Evolutionary conservation across 2,329 filamentous ascomycete species (phyloP).

Genomic region (Fusarium illudens): DNA sequence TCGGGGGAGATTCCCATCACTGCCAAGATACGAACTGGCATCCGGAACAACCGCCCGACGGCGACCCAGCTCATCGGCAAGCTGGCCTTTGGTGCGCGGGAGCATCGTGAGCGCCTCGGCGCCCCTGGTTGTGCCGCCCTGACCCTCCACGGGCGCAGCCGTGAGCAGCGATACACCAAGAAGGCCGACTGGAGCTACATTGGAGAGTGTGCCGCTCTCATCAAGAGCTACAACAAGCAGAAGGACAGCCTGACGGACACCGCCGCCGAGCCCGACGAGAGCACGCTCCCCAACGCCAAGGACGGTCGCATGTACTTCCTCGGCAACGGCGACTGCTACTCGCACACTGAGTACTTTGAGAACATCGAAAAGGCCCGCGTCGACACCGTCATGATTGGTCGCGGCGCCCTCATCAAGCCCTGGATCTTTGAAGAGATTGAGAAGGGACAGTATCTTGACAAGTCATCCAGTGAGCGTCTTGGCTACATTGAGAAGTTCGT

Average conservation of each 20-base stretch:
- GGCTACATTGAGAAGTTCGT: conserved; percentile 88
- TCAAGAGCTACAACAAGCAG: conserved; percentile 80
- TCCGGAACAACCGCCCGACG: conserved; percentile 79
- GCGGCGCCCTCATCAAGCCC: conserved; percentile 94
- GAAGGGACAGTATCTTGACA: conserved; percentile 92
- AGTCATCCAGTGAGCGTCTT: conserved; percentile 87
- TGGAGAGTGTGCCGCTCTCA: conserved; percentile 83
- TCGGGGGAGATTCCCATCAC: conserved; percentile 92
- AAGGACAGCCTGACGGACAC: conserved; percentile 77
- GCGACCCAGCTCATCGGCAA: conserved; percentile 84
- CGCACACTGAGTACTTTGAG: conserved; percentile 84
- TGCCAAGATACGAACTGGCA: conserved; percentile 93
- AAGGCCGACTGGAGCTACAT: conserved; percentile 97
- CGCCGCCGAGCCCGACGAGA: conserved; percentile 76
- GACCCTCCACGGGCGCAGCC: conserved; percentile 90
- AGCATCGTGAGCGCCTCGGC: conserved; percentile 74
- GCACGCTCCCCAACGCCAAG: conserved; percentile 71
- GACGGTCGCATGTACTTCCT: conserved; percentile 85
- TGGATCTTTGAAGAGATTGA: conserved; percentile 99
- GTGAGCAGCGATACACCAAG: conserved; percentile 93
- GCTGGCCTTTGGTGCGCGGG: conserved; percentile 80
- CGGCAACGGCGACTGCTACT: conserved; percentile 97
- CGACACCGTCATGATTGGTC: conserved; percentile 96
- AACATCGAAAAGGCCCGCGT: conserved; percentile 81
- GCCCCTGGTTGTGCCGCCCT: conserved; percentile 91